phyloP scores from a whole-genome alignment of 1,284 basidiomycete genomes.

The Cutaneotrichosporon mucoides region DNA sequence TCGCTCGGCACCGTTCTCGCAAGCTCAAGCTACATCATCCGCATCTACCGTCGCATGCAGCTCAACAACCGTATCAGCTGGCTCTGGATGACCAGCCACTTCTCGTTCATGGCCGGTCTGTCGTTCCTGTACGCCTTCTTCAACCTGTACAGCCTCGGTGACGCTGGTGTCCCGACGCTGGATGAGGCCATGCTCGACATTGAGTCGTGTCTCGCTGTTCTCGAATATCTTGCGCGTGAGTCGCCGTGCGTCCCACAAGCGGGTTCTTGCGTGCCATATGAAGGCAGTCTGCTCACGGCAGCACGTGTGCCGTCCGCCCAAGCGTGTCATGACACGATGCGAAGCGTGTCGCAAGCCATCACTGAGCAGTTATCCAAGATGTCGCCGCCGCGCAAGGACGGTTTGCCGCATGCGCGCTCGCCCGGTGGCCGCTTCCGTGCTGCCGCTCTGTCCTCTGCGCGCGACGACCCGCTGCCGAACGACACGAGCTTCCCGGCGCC shows the following conservation, averaged over 20 bases:
- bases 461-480: conserved; percentile 38
- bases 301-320: conserved; percentile 48
- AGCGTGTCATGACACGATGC: conserved; percentile 49
- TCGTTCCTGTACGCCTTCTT: conserved; percentile 50
- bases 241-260: conserved; percentile 1
- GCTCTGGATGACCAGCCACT: conserved; percentile 50
- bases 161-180: conserved; percentile 41
- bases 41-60: conserved; percentile 50
- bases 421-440: conserved; percentile 29
- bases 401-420: conserved; percentile 15
- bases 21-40: conserved; percentile 50
- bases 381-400: conserved; percentile 20
- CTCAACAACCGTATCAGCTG: conserved; percentile 50
- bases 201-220: conserved; percentile 46
- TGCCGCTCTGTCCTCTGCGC: conserved; percentile 41
- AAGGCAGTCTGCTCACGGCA: conserved; percentile 12
- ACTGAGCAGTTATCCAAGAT: conserved; percentile 42
- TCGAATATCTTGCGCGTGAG: conserved; percentile 49
- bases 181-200: conserved; percentile 49
- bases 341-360: conserved; percentile 44
- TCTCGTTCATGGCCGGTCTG: conserved; percentile 49
- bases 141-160: conserved; percentile 49
- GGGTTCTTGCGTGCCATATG: background rate
- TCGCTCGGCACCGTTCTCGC: conserved; percentile 47
- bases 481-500: conserved; percentile 44